Base-by-base conservation (phyloP, 2,329 filamentous ascomycete genomes). In the Pseudogymnoascus sp. region DNA sequence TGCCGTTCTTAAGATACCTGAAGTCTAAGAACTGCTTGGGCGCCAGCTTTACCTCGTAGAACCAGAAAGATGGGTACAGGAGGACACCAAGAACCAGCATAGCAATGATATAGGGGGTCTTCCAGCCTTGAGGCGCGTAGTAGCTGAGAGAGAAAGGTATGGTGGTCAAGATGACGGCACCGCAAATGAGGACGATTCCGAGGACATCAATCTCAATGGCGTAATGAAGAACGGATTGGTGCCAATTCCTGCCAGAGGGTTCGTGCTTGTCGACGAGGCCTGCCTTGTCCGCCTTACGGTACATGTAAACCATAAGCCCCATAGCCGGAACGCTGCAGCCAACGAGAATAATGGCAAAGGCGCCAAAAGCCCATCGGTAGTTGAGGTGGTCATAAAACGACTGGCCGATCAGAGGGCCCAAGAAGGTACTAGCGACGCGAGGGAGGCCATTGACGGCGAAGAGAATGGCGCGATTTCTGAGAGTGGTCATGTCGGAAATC, bases 1-100 rank as follows among this genome's bases (percentile, higher is more conserved):
- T 80, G 35, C 75, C 75, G 64, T 77, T 73, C 23, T 71, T 69
- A 64, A 82, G 71, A 61, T 82, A 69, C 57, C 72, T 67, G 66
- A 75, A 79, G 0, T 77, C 79, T 12, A 86, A 73, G 65, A 85
- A 79, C 13, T 78, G 79, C 23, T 79, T 75, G 0, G 75, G 77
- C 0, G 83, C 80, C 60, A 81, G 71, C 33, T 74, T 82, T 19
- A 70, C 76, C 67, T 87, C 83, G 75, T 79, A 83, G 1, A 52
- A 12, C 41, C 41, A 52, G 41, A 30, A 52, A 18, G 41, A 8
- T 12, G 23, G 41, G n/a, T 52, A 52, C 2, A 52, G 23, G 41
- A 52, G 23, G 41, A 52, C 41, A 28, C 79, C 79, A 82, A n/a
- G 75, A 76, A 21, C 76, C 74, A 15, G 79, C 79, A 68, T 86